These are phyloP conservation scores for Backusella parvicylindrica DNA, from an alignment of 192 early-diverging fungal genomes.

Conservation along the genomic window DNA sequence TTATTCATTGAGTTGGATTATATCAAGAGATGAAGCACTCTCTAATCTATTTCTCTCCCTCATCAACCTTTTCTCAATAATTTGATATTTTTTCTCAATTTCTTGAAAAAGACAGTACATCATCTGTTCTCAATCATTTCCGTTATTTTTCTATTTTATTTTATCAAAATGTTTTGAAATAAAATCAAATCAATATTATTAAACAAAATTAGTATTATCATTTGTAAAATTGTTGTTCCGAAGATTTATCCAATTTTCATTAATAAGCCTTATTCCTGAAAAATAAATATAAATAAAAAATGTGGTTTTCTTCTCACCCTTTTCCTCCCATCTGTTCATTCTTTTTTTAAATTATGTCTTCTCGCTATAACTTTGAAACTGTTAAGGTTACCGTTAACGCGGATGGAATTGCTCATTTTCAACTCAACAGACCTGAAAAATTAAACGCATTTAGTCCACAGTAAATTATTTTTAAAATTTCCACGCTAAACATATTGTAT, in stretches of 20 bases:
- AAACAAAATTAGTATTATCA: neutral
- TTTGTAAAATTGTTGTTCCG: neutral
- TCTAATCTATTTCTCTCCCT: too few species aligned
- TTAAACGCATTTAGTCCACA: slow-evolving; percentile 77
- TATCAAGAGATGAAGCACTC: too few species aligned
- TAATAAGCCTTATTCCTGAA: neutral
- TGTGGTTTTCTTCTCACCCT: neutral
- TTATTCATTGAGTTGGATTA: too few species aligned
- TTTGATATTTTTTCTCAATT: too few species aligned
- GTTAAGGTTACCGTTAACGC: slow-evolving; percentile 55
- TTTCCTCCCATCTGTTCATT: neutral
- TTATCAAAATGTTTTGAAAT: too few species aligned
- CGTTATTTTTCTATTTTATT: too few species aligned
- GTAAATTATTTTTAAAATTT: slow-evolving; percentile 24
- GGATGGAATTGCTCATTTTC: slow-evolving; percentile 71
- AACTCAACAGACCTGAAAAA: slow-evolving; percentile 77
- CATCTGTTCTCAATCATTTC: too few species aligned
- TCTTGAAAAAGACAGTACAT: too few species aligned
- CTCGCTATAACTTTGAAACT: slow-evolving; percentile 38
- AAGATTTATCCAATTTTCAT: neutral
- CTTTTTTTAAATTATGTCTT: neutral
- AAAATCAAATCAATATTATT: neutral
- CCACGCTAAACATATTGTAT: neutral
- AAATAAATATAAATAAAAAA: neutral
- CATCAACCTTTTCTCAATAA: too few species aligned